These are phyloP conservation scores for Collybia sordida DNA, from an alignment of 768 basidiomycete genomes.

Conservation along the genomic window DNA sequence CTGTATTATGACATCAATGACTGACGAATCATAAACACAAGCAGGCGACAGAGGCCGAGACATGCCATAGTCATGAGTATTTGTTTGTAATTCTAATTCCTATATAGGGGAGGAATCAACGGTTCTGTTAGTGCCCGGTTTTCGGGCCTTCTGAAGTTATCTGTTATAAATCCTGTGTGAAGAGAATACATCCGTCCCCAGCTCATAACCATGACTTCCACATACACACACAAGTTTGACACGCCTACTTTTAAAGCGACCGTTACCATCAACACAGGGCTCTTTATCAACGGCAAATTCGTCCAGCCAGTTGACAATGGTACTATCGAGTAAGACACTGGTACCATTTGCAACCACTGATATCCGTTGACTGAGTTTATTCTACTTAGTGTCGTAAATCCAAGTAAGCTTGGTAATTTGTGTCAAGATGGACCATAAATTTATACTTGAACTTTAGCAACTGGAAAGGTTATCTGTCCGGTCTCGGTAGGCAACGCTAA, in stretches of 20 bases:
- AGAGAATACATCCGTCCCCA: no score
- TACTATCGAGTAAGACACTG: slow-evolving; percentile 67
- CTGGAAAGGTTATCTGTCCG: slow-evolving; percentile 57
- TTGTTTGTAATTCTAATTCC: no score
- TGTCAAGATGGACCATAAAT: not conserved
- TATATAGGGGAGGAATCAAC: no score
- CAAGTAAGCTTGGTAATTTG: slow-evolving; percentile 29
- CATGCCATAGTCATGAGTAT: no score
- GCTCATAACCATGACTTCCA: no score
- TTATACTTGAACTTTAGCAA: slow-evolving; percentile 39
- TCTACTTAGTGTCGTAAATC: slow-evolving; percentile 53
- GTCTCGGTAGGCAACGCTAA: slow-evolving; percentile 59
- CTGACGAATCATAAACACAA: no score
- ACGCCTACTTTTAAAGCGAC: not conserved
- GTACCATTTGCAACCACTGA: not conserved
- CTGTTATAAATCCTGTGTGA: no score
- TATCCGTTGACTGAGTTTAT: not conserved
- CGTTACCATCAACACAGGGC: slow-evolving; percentile 29
- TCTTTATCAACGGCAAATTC: slow-evolving; percentile 74
- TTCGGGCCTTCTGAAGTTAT: no score
- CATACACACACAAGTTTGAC: not conserved
- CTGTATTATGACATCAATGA: no score
- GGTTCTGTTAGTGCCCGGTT: no score
- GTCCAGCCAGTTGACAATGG: slow-evolving; percentile 51
- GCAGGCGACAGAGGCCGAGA: no score